Base-by-base conservation (phyloP, 2,329 filamentous ascomycete species). In the Cordyceps tenuipes region DNA sequence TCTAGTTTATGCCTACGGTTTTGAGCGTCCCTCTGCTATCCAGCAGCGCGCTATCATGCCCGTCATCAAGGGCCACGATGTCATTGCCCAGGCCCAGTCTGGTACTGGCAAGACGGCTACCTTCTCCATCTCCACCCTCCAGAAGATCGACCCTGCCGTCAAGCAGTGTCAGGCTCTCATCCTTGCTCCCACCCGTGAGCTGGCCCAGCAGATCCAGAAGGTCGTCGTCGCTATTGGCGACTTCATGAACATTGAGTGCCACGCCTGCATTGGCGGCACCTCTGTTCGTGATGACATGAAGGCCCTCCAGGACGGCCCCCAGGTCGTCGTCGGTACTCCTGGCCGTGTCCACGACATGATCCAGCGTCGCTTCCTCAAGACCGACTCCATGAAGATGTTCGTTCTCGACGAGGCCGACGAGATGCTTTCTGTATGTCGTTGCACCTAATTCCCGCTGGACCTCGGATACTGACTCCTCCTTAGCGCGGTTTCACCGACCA, bases 11-110 rank as follows among this genome's bases (percentile, higher is more conserved):
- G 94, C 94, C 76, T 99, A 99, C 78, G 94, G 94, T 89, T 99
- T 99, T 83, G 94, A 99, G 87, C 92, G 94, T 69, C 94, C 94
- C 66, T 99, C 94, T 81, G 93, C 94, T 77, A 99, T 99, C 71
- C 94, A 99, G 89, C 91, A 96, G 88, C 93, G 95, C 75, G 94
- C 94, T 71, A 99, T 99, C 79, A 96, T 97, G 89, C 95, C 94
- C 74, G 94, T 99, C 75, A 97, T 99, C 84, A 97, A 97, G 87
- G 92, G 91, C 71, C 91, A 93, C 84, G 94, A 99, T 86, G 94
- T 99, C 73, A 99, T 99, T 77, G 94, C 95, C 67, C 94, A 99
- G 84, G 94, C 94, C 72, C 94, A 99, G 84, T 99, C 94, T 70
- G 94, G 94, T 84, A 99, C 94, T 76, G 94, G 94, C 82, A 99